phyloP scores from a whole-genome alignment of 345 rosid species.

The Citrus unshiu region DNA sequence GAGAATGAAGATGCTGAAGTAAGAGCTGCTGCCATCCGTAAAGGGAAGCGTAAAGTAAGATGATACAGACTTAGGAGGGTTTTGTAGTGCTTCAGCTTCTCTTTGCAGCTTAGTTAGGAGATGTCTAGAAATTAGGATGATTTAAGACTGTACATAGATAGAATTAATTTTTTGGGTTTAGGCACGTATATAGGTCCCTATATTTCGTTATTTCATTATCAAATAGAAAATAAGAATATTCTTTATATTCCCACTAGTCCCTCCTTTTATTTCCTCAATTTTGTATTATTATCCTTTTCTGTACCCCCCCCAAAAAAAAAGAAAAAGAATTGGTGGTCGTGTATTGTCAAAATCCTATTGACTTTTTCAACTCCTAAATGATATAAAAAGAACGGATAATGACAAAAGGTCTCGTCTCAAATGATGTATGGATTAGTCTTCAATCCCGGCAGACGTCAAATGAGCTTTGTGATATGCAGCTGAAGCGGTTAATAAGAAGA shows the following conservation, averaged over 20 bases:
- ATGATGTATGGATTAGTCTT: neutral
- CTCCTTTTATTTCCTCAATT: neutral
- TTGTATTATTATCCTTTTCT: no score
- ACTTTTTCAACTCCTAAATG: no score
- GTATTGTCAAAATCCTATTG: no score
- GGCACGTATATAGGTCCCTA: neutral
- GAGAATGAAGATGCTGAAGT: conserved; percentile 1
- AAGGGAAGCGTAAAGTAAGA: conserved; percentile 14
- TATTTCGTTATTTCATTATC: neutral
- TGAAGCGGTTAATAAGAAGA: neutral
- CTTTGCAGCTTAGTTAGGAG: neutral
- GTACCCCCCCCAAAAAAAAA: no score
- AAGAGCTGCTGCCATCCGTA: conserved; percentile 3
- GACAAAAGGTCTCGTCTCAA: neutral
- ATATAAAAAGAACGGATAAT: no score
- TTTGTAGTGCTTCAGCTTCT: neutral
- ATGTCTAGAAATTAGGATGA: neutral
- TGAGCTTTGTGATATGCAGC: neutral
- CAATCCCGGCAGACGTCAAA: neutral
- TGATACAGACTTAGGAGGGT: neutral
- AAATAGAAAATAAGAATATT: neutral
- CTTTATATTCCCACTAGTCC: neutral
- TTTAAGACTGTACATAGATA: neutral
- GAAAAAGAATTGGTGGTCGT: no score
- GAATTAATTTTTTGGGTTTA: neutral